Evolutionary conservation across 208 protist species (phyloP), one percentile per base, ranked within the genome.

Genomic region (Acanthamoeba lugdunensis): DNA sequence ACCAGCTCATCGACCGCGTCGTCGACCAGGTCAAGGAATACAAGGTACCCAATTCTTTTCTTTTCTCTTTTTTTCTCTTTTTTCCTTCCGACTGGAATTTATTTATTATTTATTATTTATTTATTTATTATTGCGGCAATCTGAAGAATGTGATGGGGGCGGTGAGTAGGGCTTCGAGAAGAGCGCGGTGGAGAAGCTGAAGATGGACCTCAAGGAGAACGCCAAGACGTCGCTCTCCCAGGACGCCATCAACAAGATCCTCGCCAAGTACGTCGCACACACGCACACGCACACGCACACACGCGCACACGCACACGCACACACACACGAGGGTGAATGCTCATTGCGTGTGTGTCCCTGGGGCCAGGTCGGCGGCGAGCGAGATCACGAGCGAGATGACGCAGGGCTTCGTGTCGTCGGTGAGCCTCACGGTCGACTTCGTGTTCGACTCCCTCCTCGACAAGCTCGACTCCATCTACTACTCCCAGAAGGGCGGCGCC

Each of bases 401-500:
- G 5, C 45, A 54, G 33, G 88, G 56, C 48, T 61, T 92, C 41
- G 65, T 58, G 14, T 65, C 37, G 14, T 79, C 88, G 28, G 14
- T 92, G 13, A 30, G 65, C 63, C 48, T 79, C 1, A 37, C 52
- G 18, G 88, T 71, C 18, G 88, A 92, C 65, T 71, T 79, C n/a
- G 67, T 92, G n/a, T 71, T 81, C 48, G 65, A 92, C 63, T 25
- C 23, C 1, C 88, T 92, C 25, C 61, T 92, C 9, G 88, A 92
- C 45, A 71, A 92, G 65, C 45, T 92, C 45, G 88, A 92, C 9
- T 30, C 9, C 88, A 79, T 92, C 41, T 52, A 79, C 88, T 92
- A 92, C 45, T 71, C 63, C 11, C 56, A 54, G 45, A 92, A 92
- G 88, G 41, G 63, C 13, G 11, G 11, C 18, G 48, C 33, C 4